Evolutionary conservation across 2,329 filamentous ascomycete species (phyloP).

Genomic region (Grosmannia serpens): DNA sequence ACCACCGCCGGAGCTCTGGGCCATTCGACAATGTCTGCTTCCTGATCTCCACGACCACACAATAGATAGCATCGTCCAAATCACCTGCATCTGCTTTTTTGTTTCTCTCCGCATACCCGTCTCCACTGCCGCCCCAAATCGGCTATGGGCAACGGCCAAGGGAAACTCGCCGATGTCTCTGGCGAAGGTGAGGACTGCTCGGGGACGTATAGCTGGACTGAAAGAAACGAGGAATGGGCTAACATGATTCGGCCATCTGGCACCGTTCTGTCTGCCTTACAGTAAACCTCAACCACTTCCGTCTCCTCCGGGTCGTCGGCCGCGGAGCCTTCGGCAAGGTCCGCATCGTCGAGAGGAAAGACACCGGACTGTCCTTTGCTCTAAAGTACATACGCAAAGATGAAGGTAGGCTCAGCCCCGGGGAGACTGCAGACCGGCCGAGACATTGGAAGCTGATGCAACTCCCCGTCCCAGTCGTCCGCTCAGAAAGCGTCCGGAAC

Average conservation of each 20-base stretch:
- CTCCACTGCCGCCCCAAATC: not conserved
- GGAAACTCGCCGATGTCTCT: constrained; percentile 83
- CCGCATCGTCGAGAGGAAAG: constrained; percentile 94
- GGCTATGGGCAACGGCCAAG: constrained; percentile 85
- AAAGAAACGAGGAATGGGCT: not conserved
- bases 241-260: not conserved
- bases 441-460: not conserved
- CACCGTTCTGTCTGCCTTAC: not conserved
- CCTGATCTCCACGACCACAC: not conserved
- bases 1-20: not conserved
- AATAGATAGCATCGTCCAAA: not conserved
- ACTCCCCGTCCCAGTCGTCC: constrained; percentile 56
- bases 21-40: not conserved
- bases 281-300: constrained; percentile 98
- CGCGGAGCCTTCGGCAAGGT: constrained; percentile 98
- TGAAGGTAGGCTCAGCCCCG: constrained; percentile 54
- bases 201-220: not conserved
- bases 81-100: not conserved
- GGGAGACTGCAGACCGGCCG: not conserved
- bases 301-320: constrained; percentile 85
- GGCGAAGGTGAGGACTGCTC: constrained; percentile 59
- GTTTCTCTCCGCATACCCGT: not conserved
- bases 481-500: constrained; percentile 94
- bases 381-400: constrained; percentile 98
- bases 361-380: constrained; percentile 86